Evolutionary conservation across 495 filamentous ascomycete species (phyloP).

Genomic region (Aspergillus homomorphus): DNA sequence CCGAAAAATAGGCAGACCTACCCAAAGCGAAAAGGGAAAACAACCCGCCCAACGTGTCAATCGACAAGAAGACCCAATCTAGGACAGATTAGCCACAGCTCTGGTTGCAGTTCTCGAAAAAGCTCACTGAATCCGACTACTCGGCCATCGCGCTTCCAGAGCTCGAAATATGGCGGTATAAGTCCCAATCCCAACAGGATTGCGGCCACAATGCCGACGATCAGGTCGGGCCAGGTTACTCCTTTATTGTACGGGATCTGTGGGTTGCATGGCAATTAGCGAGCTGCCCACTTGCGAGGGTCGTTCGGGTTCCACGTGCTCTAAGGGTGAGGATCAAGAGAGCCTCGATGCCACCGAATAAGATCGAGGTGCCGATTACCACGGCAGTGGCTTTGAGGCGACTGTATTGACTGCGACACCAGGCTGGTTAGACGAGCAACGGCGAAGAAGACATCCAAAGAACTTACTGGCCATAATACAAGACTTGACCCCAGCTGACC

Average conservation of each 20-base stretch:
- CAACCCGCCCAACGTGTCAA: conserved; percentile 70
- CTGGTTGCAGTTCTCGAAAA: not conserved
- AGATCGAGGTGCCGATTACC: conserved; percentile 34
- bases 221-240: conserved; percentile 53
- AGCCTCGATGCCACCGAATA: conserved; percentile 58
- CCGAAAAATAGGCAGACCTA: too few relatives aligned
- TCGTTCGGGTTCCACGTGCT: conserved; percentile 32
- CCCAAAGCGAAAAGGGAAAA: conserved; percentile 73
- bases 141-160: conserved; percentile 66
- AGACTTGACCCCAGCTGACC: conserved; percentile 63
- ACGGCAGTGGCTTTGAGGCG: conserved; percentile 46
- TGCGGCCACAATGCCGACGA: conserved; percentile 59
- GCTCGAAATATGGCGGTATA: conserved; percentile 67
- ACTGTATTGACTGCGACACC: conserved; percentile 44
- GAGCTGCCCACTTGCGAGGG: conserved; percentile 5
- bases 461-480: conserved; percentile 60
- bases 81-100: conserved; percentile 5
- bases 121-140: conserved; percentile 66
- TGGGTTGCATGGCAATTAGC: not conserved
- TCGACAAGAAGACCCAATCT: conserved; percentile 62
- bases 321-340: conserved; percentile 61
- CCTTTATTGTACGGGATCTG: conserved; percentile 54
- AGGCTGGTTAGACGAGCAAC: not conserved
- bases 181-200: conserved; percentile 59
- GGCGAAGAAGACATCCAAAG: not conserved